Conservation (phyloP, 306 rosid species). For the Amphicarpaea edgeworthii region DNA sequence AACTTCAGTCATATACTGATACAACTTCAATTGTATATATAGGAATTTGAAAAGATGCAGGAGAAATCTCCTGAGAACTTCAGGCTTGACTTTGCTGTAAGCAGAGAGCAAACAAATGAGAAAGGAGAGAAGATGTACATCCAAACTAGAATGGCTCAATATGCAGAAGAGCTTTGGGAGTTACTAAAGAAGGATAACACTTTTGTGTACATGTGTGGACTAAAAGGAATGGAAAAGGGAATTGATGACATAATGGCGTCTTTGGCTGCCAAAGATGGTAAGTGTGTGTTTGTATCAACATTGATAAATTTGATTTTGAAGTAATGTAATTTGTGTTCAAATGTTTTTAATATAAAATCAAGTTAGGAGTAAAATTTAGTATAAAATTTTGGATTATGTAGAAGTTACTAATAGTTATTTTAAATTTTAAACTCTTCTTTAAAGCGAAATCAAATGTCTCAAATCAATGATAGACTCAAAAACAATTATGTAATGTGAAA, state of each 20-base stretch:
- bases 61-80: constrained; percentile 68
- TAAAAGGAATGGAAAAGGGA: constrained; percentile 97
- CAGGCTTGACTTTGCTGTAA: constrained; percentile 78
- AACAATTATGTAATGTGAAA: too few species aligned
- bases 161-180: constrained; percentile 92
- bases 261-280: constrained; percentile 92
- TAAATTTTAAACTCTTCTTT: too few species aligned
- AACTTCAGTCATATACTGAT: constrained; percentile 10
- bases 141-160: constrained; percentile 89
- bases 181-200: constrained; percentile 88
- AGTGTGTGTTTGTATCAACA: too few species aligned
- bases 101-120: constrained; percentile 83
- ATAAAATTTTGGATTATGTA: too few species aligned
- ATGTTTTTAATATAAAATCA: too few species aligned
- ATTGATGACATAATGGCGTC: constrained; percentile 90
- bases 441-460: too few species aligned
- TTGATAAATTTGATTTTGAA: too few species aligned
- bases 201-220: constrained; percentile 89
- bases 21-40: background rate
- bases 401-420: too few species aligned
- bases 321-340: too few species aligned
- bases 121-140: constrained; percentile 90
- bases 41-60: constrained; percentile 88
- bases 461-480: too few species aligned
- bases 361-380: too few species aligned